phyloP scores from a whole-genome alignment of 208 protist genomes.

The Chromosphaera perkinsii region DNA sequence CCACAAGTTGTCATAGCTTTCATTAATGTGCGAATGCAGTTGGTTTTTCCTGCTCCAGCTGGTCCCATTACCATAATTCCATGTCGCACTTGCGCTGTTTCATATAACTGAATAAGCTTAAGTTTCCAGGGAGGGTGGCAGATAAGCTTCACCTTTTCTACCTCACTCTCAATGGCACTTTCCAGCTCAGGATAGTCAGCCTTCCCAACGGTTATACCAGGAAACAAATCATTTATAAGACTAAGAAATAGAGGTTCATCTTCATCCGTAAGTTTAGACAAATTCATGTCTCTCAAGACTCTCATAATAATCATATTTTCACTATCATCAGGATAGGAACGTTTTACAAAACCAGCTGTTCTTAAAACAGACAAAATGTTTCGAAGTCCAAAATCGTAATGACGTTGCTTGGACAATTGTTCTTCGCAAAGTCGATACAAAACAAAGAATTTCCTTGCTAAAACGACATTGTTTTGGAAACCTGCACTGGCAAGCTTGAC shows the following conservation, averaged over 20 bases:
- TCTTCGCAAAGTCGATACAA: constrained; percentile 74
- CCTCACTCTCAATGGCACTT: constrained; percentile 28
- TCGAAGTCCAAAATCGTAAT: constrained; percentile 81
- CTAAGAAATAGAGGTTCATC: constrained; percentile 74
- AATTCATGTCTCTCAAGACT: constrained; percentile 74
- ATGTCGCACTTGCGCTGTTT: constrained; percentile 70
- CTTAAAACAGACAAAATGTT: constrained; percentile 81
- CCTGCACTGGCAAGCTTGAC: constrained; percentile 74
- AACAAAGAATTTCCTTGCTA: constrained; percentile 74
- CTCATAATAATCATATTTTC: constrained; percentile 75
- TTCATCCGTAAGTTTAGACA: constrained; percentile 80
- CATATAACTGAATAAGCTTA: constrained; percentile 76
- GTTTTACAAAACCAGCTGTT: constrained; percentile 53
- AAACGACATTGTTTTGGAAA: constrained; percentile 56
- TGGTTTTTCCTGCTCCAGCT: too few species aligned
- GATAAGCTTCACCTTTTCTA: constrained; percentile 39
- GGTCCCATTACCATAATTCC: too few species aligned
- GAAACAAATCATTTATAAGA: constrained; percentile 74
- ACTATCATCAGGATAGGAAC: constrained; percentile 33
- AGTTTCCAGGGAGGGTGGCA: constrained; percentile 51
- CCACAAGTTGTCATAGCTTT: too few species aligned
- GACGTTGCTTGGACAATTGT: constrained; percentile 75
- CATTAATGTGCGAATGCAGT: too few species aligned
- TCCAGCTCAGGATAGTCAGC: constrained; percentile 41
- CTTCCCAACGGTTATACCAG: constrained; percentile 42